Conservation (phyloP, 176 grass and related monocot genomes). For the Oryza meyeriana region DNA sequence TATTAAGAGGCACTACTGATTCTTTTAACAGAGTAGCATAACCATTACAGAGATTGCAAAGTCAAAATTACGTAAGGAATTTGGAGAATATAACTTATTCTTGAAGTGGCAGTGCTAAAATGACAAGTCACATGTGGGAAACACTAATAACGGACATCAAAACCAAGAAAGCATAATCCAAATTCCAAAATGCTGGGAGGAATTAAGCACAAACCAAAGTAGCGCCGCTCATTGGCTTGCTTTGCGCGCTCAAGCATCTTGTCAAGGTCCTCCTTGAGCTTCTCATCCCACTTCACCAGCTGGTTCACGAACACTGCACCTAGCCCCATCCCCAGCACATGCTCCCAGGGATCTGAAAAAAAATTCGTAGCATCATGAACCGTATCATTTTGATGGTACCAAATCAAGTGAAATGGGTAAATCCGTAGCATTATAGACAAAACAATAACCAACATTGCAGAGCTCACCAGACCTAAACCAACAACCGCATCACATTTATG, state of each 20-base stretch:
- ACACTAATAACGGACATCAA: background rate
- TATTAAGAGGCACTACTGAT: background rate
- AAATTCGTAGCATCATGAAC: slow-evolving; percentile 2
- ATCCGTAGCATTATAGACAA: background rate
- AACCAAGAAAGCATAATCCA: background rate
- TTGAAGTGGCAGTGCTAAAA: background rate
- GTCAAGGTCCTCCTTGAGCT: slow-evolving; percentile 87
- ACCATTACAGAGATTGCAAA: background rate
- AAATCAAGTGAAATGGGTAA: slow-evolving; percentile 22
- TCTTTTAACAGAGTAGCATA: background rate
- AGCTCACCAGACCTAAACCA: slow-evolving; percentile 16
- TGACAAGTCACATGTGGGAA: background rate
- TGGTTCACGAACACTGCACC: slow-evolving; percentile 81
- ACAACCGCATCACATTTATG: slow-evolving; percentile 16
- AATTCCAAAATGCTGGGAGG: background rate
- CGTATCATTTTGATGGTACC: background rate
- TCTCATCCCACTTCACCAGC: slow-evolving; percentile 84
- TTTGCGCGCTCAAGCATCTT: slow-evolving; percentile 95
- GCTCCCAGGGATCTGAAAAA: slow-evolving; percentile 88
- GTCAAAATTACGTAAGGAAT: background rate
- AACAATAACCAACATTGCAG: background rate
- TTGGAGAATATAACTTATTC: background rate
- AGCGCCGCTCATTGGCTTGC: slow-evolving; percentile 85
- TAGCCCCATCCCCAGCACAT: slow-evolving; percentile 83
- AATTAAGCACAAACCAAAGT: slow-evolving; percentile 59